These are phyloP conservation scores for Ogataea dorogensis DNA, from an alignment of 805 yeast species.

Conservation along the genomic window DNA sequence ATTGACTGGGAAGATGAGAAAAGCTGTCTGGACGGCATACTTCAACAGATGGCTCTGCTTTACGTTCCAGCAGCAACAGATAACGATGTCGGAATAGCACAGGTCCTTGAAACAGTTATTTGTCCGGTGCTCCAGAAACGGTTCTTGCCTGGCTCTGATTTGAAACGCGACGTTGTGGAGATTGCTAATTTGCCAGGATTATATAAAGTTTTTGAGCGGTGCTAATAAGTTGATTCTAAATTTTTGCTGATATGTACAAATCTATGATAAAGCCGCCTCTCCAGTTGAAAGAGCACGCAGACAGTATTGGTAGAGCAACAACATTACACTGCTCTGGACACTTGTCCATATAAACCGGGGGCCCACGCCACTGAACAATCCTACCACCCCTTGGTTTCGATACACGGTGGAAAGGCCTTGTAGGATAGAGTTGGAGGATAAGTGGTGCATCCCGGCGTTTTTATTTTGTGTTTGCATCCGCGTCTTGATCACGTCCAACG, in stretches of 20 bases:
- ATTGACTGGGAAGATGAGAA: slow-evolving; percentile 69
- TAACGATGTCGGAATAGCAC: slow-evolving; percentile 25
- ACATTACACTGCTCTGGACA: slow-evolving; percentile 91
- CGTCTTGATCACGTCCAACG: slow-evolving; percentile 88
- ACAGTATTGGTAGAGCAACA: slow-evolving; percentile 78
- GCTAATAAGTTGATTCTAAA: slow-evolving; percentile 49
- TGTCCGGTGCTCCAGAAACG: slow-evolving; percentile 62
- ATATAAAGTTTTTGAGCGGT: slow-evolving; percentile 89
- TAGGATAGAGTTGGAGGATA: slow-evolving; percentile 45
- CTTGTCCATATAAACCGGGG: slow-evolving; percentile 97
- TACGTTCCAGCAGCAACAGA: slow-evolving; percentile 58
- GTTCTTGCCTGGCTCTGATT: slow-evolving; percentile 58
- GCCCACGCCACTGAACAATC: slow-evolving; percentile 91
- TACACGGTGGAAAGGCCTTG: slow-evolving; percentile 57
- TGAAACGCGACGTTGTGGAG: slow-evolving; percentile 63
- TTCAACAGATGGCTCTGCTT: slow-evolving; percentile 67
- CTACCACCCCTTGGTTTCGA: slow-evolving; percentile 69
- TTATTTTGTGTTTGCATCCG: slow-evolving; percentile 81
- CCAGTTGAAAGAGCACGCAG: slow-evolving; percentile 47
- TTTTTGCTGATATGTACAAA: slow-evolving; percentile 5
- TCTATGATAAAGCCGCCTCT: slow-evolving; percentile 16
- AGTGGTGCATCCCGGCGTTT: slow-evolving; percentile 23
- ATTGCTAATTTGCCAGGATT: slow-evolving; percentile 90
- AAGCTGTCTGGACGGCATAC: slow-evolving; percentile 62
- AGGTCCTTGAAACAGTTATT: slow-evolving; percentile 52